These are phyloP conservation scores for Carpinus viminea DNA, from an alignment of 306 rosid species.

Conservation along the genomic window DNA sequence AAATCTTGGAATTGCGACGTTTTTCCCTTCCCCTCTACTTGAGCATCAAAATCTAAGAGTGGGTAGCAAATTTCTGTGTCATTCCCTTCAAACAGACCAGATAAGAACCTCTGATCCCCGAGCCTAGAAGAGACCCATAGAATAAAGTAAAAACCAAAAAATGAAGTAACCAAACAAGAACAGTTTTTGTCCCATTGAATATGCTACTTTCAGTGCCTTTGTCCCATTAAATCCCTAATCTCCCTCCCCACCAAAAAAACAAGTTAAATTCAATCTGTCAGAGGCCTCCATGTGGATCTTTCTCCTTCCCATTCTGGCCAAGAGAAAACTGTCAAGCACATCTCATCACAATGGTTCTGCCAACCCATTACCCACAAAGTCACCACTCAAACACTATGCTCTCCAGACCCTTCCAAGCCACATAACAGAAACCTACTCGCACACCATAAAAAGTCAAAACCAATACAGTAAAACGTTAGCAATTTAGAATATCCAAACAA, in stretches of 20 bases:
- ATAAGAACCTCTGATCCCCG: neutral
- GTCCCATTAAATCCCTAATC: neutral
- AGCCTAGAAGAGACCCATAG: conserved; percentile 2
- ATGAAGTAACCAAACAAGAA: neutral
- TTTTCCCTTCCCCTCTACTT: conserved; percentile 1
- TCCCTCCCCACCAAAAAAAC: neutral
- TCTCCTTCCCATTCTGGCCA: neutral
- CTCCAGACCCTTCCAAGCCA: neutral
- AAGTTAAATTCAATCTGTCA: neutral
- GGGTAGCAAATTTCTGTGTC: neutral
- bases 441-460: neutral
- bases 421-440: neutral
- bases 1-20: neutral
- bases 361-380: neutral
- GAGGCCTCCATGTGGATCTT: neutral
- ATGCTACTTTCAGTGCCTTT: neutral
- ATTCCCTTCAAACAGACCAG: neutral
- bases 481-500: neutral
- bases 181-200: neutral
- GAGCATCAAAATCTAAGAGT: neutral
- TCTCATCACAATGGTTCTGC: neutral
- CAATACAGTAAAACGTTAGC: conserved; percentile 4
- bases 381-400: neutral
- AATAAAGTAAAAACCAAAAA: neutral
- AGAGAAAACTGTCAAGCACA: neutral